Evolutionary conservation across 164 flowering plant species (phyloP).

Genomic region (Warburgia ugandensis): DNA sequence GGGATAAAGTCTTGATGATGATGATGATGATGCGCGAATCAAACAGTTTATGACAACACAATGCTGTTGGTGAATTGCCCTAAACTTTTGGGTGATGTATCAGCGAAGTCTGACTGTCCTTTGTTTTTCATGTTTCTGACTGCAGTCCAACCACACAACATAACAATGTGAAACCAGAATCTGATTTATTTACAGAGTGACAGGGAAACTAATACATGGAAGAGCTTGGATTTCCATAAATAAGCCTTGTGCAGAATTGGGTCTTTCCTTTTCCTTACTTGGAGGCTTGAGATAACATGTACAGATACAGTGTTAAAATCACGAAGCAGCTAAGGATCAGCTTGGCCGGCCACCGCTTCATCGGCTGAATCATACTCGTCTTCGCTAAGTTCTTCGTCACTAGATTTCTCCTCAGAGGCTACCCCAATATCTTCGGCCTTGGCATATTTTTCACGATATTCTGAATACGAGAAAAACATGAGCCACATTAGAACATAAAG

Average conservation of each 20-base stretch:
- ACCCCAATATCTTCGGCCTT: slow-evolving; percentile 51
- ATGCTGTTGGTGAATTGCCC: too few relatives aligned
- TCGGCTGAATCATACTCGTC: slow-evolving; percentile 51
- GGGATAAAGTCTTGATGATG: too few relatives aligned
- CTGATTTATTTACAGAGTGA: slow-evolving; percentile 36
- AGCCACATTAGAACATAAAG: not conserved
- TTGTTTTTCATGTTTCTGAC: too few relatives aligned
- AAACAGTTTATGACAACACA: too few relatives aligned
- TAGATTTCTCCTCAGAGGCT: slow-evolving; percentile 38
- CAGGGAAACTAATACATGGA: slow-evolving; percentile 5
- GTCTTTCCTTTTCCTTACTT: slow-evolving; percentile 8
- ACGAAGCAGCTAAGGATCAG: slow-evolving; percentile 33
- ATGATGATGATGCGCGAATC: too few relatives aligned
- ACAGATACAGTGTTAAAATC: slow-evolving; percentile 14
- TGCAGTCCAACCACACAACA: too few relatives aligned
- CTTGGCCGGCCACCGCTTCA: slow-evolving; percentile 36
- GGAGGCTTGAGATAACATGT: slow-evolving; percentile 24
- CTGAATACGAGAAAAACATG: slow-evolving; percentile 19
- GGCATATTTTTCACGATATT: slow-evolving; percentile 58
- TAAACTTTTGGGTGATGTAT: too few relatives aligned
- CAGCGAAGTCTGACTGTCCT: too few relatives aligned
- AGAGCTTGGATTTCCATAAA: slow-evolving; percentile 8
- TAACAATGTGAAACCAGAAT: too few relatives aligned
- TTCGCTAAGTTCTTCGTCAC: slow-evolving; percentile 58
- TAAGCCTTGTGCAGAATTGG: slow-evolving; percentile 10